These are phyloP conservation scores for Evernia prunastri DNA, from an alignment of 495 filamentous ascomycete species.

Conservation along the genomic window DNA sequence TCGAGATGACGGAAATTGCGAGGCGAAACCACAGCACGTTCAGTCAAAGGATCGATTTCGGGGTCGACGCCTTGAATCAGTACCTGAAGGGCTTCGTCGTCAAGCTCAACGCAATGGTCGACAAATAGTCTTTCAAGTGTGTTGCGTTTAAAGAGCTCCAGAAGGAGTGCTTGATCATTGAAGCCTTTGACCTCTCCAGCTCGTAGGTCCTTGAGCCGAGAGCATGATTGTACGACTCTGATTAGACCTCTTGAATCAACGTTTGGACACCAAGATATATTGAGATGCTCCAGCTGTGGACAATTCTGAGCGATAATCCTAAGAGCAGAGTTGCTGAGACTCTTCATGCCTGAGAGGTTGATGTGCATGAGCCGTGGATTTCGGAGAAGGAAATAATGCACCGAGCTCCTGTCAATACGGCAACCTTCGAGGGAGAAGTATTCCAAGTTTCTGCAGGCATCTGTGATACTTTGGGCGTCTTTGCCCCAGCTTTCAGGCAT, in stretches of 20 bases:
- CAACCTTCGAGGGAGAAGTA: conserved; percentile 86
- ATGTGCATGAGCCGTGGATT: conserved; percentile 74
- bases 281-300: conserved; percentile 70
- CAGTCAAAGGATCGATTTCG: conserved; percentile 70
- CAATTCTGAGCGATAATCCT: conserved; percentile 82
- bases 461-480: conserved; percentile 60
- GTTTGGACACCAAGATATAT: conserved; percentile 86
- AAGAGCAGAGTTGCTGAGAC: conserved; percentile 78
- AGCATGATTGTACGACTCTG: conserved; percentile 64
- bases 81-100: conserved; percentile 60
- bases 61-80: conserved; percentile 69
- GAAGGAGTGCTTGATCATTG: conserved; percentile 59
- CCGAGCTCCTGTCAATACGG: conserved; percentile 67
- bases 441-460: conserved; percentile 77
- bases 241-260: conserved; percentile 77
- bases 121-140: conserved; percentile 73
- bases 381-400: conserved; percentile 72
- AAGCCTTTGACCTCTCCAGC: conserved; percentile 80
- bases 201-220: conserved; percentile 67
- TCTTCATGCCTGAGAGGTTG: conserved; percentile 73
- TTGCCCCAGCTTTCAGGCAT: conserved; percentile 71
- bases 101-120: conserved; percentile 66
- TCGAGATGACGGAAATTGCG: conserved; percentile 80
- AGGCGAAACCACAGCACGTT: conserved; percentile 66
- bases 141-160: conserved; percentile 70